phyloP scores from a whole-genome alignment of 2,329 filamentous ascomycete species.

The Botrytis sinoallii region DNA sequence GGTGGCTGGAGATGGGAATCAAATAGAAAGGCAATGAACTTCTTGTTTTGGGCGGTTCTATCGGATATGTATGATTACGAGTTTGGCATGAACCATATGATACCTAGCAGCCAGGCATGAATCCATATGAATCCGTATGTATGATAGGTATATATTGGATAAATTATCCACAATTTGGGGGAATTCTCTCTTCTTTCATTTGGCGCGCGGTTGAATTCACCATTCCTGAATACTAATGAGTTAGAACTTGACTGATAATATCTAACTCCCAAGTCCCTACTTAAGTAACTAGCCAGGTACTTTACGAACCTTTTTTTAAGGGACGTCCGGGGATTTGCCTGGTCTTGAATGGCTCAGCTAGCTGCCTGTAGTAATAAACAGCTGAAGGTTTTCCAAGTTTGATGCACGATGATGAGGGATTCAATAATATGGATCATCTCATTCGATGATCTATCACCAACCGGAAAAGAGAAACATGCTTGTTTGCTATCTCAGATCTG shows the following conservation, averaged over 20 bases:
- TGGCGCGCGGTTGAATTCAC: slow-evolving; percentile 4
- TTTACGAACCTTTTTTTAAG: background rate
- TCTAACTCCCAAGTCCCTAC: no score
- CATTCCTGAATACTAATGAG: background rate
- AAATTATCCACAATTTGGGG: background rate
- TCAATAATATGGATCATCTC: background rate
- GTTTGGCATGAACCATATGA: background rate
- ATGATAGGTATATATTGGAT: background rate
- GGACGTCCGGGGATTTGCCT: background rate
- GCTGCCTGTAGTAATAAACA: background rate
- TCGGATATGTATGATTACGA: background rate
- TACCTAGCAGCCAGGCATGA: background rate
- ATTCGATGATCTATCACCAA: background rate
- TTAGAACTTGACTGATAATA: background rate
- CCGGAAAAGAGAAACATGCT: background rate
- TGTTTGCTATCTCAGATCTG: background rate
- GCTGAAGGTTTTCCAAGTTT: background rate
- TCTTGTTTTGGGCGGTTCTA: slow-evolving; percentile 1
- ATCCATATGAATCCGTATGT: background rate
- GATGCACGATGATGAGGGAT: slow-evolving; percentile 5
- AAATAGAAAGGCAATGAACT: background rate
- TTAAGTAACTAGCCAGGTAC: background rate
- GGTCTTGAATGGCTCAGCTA: background rate
- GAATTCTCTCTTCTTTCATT: background rate
- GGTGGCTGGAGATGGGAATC: background rate